A percentile compares a stretch with the other conserved stretches of the same genome.
These are phyloP conservation scores for Dothistroma pini DNA, from an alignment of 2,329 filamentous ascomycete species.

Conservation along the genomic window DNA sequence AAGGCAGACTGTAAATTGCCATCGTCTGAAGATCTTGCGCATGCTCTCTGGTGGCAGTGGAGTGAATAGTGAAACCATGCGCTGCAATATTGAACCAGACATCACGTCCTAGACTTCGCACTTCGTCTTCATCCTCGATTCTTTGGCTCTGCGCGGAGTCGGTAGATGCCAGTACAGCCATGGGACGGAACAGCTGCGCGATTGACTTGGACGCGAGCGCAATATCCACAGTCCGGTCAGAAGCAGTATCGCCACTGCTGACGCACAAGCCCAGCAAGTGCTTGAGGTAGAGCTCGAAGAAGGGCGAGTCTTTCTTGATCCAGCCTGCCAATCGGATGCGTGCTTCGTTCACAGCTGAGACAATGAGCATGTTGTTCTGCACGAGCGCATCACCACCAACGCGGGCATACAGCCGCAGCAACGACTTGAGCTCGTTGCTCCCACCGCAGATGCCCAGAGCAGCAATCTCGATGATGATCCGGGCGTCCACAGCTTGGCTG, in stretches of 20 bases:
- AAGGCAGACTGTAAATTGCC: constrained; percentile 78
- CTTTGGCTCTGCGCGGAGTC: constrained; percentile 47
- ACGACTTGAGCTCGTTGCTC: constrained; percentile 74
- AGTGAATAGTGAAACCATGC: constrained; percentile 78
- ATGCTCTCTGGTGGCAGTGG: constrained; percentile 68
- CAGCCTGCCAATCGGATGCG: constrained; percentile 72
- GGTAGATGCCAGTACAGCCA: constrained; percentile 75
- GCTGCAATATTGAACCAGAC: constrained; percentile 98
- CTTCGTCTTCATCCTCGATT: constrained; percentile 48
- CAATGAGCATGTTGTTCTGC: constrained; percentile 62
- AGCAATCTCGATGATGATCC: constrained; percentile 80
- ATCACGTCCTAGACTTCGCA: constrained; percentile 66
- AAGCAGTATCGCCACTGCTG: constrained; percentile 81
- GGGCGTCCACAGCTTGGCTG: constrained; percentile 72
- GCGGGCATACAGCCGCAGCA: constrained; percentile 79
- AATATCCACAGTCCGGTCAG: constrained; percentile 41
- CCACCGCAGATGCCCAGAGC: constrained; percentile 72
- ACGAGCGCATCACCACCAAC: constrained; percentile 69
- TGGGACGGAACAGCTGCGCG: constrained; percentile 75
- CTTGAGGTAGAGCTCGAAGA: constrained; percentile 79
- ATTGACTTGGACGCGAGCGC: constrained; percentile 85
- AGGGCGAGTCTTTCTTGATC: constrained; percentile 63
- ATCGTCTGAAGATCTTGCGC: constrained; percentile 75
- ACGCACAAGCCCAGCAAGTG: constrained; percentile 83
- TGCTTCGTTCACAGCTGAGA: constrained; percentile 73